Conservation (phyloP, 2,329 filamentous ascomycete genomes). For the Colletotrichum cuscutae region DNA sequence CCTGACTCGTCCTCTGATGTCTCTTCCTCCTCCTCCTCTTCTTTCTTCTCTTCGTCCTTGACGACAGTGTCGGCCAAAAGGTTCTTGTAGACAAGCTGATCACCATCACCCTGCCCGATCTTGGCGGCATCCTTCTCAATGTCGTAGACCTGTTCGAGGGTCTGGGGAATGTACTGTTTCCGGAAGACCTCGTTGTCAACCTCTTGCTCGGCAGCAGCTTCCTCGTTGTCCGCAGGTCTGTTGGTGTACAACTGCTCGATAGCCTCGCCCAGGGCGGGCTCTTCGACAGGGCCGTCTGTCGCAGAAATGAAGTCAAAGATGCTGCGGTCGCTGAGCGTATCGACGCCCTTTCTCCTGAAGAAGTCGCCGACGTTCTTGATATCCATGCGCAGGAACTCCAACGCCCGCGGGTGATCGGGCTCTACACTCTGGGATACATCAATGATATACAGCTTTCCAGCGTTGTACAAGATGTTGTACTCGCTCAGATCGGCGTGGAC, state of each 20-base stretch:
- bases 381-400: constrained; percentile 97
- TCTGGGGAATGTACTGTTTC: constrained; percentile 96
- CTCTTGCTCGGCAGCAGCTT: constrained; percentile 68
- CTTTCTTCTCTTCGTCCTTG: constrained; percentile 42
- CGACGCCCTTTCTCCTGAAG: constrained; percentile 86
- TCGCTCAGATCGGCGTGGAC: constrained; percentile 98
- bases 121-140: constrained; percentile 89
- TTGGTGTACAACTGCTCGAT: constrained; percentile 76
- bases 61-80: constrained; percentile 79
- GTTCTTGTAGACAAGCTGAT: constrained; percentile 85
- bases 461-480: constrained; percentile 95
- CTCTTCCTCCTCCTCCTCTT: constrained; percentile 49
- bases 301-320: constrained; percentile 86
- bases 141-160: constrained; percentile 94
- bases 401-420: constrained; percentile 90
- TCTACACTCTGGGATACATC: constrained; percentile 98
- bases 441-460: constrained; percentile 87
- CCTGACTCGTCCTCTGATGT: constrained; percentile 56
- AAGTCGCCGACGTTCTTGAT: constrained; percentile 97
- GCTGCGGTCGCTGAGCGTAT: constrained; percentile 80
- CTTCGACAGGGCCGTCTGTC: constrained; percentile 67
- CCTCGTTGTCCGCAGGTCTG: constrained; percentile 61
- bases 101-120: constrained; percentile 77
- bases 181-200: constrained; percentile 93
- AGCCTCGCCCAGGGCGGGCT: constrained; percentile 67